Evolutionary conservation across 2,329 filamentous ascomycete species (phyloP).

Genomic region (Pseudogymnoascus pannorum): DNA sequence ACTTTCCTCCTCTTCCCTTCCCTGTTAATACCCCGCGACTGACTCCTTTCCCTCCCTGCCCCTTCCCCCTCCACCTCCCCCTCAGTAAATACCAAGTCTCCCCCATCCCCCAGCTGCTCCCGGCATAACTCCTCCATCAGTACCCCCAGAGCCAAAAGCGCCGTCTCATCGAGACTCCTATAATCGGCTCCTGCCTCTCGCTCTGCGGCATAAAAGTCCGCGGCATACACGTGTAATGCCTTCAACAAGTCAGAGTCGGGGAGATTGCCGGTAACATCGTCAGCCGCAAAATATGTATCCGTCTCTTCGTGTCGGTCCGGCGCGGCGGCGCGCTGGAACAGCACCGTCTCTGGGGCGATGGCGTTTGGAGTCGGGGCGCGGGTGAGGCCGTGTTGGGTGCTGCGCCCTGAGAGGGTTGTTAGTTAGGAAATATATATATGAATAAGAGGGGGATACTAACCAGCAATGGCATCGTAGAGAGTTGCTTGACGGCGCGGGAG

Average conservation of each 20-base stretch:
- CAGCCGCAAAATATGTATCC: conserved; percentile 63
- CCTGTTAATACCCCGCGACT: neutral
- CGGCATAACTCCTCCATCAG: conserved; percentile 63
- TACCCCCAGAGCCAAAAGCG: conserved; percentile 66
- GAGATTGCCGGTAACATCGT: conserved; percentile 47
- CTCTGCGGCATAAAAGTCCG: conserved; percentile 50
- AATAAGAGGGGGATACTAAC: conserved; percentile 32
- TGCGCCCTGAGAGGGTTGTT: neutral
- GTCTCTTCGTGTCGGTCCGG: conserved; percentile 62
- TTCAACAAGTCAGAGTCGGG: conserved; percentile 65
- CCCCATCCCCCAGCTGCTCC: conserved; percentile 53
- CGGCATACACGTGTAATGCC: conserved; percentile 59
- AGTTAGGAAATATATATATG: neutral
- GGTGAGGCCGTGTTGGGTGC: conserved; percentile 25
- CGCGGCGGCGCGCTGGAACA: conserved; percentile 58
- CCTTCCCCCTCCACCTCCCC: conserved; percentile 24
- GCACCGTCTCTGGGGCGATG: conserved; percentile 60
- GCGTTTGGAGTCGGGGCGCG: conserved; percentile 25
- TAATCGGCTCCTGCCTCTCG: conserved; percentile 31
- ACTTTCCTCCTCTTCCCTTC: conserved; percentile 4
- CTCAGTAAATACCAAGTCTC: conserved; percentile 67
- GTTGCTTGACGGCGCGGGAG: conserved; percentile 36
- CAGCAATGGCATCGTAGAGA: conserved; percentile 67
- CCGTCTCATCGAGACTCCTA: conserved; percentile 69
- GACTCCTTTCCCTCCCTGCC: neutral